Base-by-base conservation (phyloP, 192 early-diverging fungal genomes). In the Pilaira anomala region DNA sequence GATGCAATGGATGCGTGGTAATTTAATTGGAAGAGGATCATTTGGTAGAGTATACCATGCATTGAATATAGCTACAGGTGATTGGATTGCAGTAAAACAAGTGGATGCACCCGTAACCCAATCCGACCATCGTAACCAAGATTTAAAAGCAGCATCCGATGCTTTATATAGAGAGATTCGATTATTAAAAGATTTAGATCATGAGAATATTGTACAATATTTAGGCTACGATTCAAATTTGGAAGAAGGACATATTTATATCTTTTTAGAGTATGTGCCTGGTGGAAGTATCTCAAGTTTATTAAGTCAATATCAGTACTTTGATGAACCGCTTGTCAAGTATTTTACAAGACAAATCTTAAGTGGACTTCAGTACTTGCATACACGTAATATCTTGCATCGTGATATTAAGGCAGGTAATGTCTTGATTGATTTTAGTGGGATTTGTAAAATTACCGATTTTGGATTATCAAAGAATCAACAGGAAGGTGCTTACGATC, bases 211-310 rank as follows among this genome's bases (percentile, higher is more conserved):
- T 78, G 96, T 98, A 40, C 87, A 91, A 76, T 95, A 95, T 73
- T 80, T 95, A 26, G 91, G 91, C 7, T 85, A 80, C 59, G 72
- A 60, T 22, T 75, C 36, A 3, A 48, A 63, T 25, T 22, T 52
- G 30, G 48, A 36, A 22, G 29, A 60, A 6, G 66, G 56, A 1
- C n/a, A 50, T 18, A 74, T 94, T 68, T 96, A 95, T 79, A 93
- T 98, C 63, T 97, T 97, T 72, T 76, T 98, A 55, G 95, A 98
- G 78, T 98, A 98, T 73, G 93, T 98, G 56, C 84, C 91, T 6
- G 96, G 96, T 56, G 96, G 96, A 9, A 89, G 88, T 4, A 88
- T 98, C 51, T 79, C 91, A 24, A 84, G 81, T 28, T 76, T 88
- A 60, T 75, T 97, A 55, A 83, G 85, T 71, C 78, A 85, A 58